Evolutionary conservation across 768 basidiomycete species (phyloP).

Genomic region (Psilocybe azurescens): DNA sequence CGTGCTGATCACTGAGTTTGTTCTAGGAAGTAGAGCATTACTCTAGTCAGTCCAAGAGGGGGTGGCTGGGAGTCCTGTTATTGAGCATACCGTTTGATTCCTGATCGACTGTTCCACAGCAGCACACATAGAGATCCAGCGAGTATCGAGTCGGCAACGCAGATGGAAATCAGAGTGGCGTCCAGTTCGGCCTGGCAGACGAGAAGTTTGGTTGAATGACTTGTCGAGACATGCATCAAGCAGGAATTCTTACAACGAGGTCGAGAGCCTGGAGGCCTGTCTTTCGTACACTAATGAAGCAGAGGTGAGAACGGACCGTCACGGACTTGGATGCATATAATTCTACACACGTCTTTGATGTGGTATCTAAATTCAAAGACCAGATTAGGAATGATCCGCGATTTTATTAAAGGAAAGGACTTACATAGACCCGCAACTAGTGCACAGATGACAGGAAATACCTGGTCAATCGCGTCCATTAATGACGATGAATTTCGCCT

Average conservation of each 20-base stretch:
- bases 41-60: not conserved
- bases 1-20: slow-evolving; percentile 9
- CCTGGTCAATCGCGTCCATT: not conserved
- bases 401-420: not conserved
- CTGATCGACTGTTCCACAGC: slow-evolving; percentile 3
- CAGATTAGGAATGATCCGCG: not conserved
- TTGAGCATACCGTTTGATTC: not conserved
- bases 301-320: not conserved
- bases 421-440: slow-evolving; percentile 1
- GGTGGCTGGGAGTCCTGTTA: not conserved
- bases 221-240: not conserved
- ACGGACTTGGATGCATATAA: not conserved
- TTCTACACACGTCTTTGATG: not conserved
- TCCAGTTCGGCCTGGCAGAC: not conserved
- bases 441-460: slow-evolving; percentile 1
- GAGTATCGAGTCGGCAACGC: slow-evolving; percentile 7
- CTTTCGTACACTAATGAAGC: not conserved
- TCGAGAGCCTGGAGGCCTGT: slow-evolving; percentile 1
- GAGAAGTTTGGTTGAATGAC: not conserved
- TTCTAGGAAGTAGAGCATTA: not conserved
- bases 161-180: not conserved
- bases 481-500: not conserved
- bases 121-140: slow-evolving; percentile 4
- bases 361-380: not conserved
- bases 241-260: not conserved